Evolutionary conservation across 345 rosid species (phyloP).

Genomic region (Raphanus raphanistrum): DNA sequence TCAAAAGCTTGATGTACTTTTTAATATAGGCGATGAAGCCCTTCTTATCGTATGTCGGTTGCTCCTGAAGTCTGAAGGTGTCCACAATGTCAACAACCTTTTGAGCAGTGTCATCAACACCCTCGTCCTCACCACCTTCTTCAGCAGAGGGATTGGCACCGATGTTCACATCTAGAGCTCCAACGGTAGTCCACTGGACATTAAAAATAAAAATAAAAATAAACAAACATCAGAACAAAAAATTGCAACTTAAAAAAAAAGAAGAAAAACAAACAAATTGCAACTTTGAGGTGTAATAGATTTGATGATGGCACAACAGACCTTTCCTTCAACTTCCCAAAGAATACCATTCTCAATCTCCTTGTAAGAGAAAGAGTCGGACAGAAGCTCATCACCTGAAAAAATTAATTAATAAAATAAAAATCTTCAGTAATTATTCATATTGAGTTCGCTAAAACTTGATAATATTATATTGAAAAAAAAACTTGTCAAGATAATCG

Average conservation of each 20-base stretch:
- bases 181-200: slow-evolving; percentile 79
- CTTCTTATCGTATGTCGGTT: slow-evolving; percentile 91
- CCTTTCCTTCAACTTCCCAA: slow-evolving; percentile 98
- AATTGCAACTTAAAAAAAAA: not conserved
- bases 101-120: slow-evolving; percentile 74
- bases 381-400: slow-evolving; percentile 89
- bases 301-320: slow-evolving; percentile 21
- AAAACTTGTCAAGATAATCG: not conserved
- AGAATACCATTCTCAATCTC: slow-evolving; percentile 69
- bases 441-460: not conserved
- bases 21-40: slow-evolving; percentile 64
- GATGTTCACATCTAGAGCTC: slow-evolving; percentile 72
- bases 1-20: slow-evolving; percentile 72
- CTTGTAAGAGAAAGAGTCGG: slow-evolving; percentile 91
- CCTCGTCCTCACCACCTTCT: slow-evolving; percentile 77
- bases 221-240: not conserved
- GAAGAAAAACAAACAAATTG: not conserved
- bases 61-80: slow-evolving; percentile 99
- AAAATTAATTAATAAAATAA: not conserved
- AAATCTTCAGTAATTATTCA: not conserved
- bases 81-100: slow-evolving; percentile 98
- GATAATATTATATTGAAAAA: not conserved
- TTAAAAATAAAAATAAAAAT: not conserved
- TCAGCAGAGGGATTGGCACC: slow-evolving; percentile 99
- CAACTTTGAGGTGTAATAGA: not conserved